These are phyloP conservation scores for Zygnema cylindricum DNA, from an alignment of 139 green algal genomes.

Conservation along the genomic window DNA sequence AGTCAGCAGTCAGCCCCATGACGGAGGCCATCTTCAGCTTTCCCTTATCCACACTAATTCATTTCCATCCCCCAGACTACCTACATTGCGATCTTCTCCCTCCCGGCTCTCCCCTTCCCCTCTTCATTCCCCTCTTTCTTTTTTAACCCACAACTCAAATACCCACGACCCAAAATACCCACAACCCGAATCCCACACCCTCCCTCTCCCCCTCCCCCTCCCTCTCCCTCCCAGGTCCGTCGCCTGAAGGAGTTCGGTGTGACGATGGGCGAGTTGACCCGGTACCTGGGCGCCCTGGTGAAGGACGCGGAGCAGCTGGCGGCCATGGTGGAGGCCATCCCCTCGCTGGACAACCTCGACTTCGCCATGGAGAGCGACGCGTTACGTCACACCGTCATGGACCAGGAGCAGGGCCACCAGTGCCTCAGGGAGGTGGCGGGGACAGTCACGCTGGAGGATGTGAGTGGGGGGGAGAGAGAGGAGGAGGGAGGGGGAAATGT, in stretches of 20 bases:
- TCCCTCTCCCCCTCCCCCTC: neutral
- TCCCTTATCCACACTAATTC: too few relatives aligned
- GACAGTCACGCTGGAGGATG: constrained; percentile 54
- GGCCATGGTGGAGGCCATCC: constrained; percentile 82
- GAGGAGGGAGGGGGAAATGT: neutral
- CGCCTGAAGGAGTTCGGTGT: constrained; percentile 88
- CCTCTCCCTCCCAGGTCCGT: constrained; percentile 57
- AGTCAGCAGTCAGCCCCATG: too few relatives aligned
- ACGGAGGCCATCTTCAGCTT: too few relatives aligned
- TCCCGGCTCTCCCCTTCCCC: too few relatives aligned
- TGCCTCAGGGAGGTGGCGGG: constrained; percentile 81
- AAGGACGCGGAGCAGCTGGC: constrained; percentile 87
- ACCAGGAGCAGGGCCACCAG: constrained; percentile 70
- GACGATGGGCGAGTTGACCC: constrained; percentile 85
- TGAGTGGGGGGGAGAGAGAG: neutral
- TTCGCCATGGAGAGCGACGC: constrained; percentile 97
- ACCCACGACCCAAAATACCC: too few relatives aligned
- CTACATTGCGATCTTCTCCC: too few relatives aligned
- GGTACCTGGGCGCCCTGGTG: constrained; percentile 87
- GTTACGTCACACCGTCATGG: constrained; percentile 87
- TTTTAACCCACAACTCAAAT: too few relatives aligned
- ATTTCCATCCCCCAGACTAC: too few relatives aligned
- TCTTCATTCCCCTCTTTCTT: too few relatives aligned
- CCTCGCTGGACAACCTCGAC: constrained; percentile 90
- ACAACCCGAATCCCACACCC: too few relatives aligned